Conservation (phyloP, 805 yeast genomes). For the Wickerhamomyces hampshirensis region DNA sequence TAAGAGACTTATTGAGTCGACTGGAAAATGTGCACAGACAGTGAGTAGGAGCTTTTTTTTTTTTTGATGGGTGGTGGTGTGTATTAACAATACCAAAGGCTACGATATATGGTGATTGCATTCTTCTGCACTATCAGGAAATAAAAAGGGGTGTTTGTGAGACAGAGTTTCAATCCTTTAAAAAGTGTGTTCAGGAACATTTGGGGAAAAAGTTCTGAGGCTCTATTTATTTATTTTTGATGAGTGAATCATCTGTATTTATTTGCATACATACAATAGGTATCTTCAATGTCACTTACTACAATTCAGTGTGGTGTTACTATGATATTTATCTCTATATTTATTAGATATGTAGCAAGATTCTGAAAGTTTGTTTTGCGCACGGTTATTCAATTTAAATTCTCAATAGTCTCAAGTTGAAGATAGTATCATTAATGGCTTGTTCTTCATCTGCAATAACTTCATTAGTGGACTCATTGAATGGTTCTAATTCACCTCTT, state of each 20-base stretch:
- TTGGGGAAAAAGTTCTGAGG: constrained; percentile 1
- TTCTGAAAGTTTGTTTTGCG: no score
- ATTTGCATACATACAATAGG: no score
- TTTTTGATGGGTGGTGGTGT: no score
- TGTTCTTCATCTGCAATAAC: constrained; percentile 89
- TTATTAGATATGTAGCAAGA: no score
- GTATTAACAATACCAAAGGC: constrained; percentile 4
- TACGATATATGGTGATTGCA: constrained; percentile 12
- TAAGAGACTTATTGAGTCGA: constrained; percentile 5
- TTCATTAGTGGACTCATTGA: constrained; percentile 37
- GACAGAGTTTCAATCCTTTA: constrained; percentile 9
- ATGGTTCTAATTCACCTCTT: constrained; percentile 45
- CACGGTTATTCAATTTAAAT: no score
- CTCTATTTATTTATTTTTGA: no score
- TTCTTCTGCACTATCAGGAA: constrained; percentile 11
- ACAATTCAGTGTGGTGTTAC: not conserved
- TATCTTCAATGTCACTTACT: not conserved
- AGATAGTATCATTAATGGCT: constrained; percentile 69
- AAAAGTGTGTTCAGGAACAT: constrained; percentile 10
- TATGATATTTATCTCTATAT: not conserved
- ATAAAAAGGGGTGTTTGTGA: constrained; percentile 9
- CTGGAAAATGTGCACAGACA: constrained; percentile 8
- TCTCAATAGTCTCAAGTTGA: constrained; percentile 73
- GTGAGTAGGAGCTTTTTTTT: constrained; percentile 2
- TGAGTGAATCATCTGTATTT: no score